phyloP scores from a whole-genome alignment of 2,329 filamentous ascomycete species.

The Lomentospora prolificans region DNA sequence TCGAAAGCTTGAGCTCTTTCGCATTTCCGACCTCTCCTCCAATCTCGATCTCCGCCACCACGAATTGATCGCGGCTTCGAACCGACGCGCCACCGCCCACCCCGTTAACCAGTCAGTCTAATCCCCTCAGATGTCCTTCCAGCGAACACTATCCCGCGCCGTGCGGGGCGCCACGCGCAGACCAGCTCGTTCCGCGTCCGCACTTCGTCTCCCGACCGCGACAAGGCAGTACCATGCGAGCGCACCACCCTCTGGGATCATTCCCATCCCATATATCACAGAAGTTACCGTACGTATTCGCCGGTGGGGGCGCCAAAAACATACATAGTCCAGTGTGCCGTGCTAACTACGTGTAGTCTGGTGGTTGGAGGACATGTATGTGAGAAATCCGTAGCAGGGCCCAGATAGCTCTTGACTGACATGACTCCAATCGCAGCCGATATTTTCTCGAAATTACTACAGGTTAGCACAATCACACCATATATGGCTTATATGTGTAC shows the following conservation, averaged over 20 bases:
- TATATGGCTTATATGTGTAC: too few relatives aligned
- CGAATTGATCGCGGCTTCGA: not conserved
- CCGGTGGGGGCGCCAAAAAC: too few relatives aligned
- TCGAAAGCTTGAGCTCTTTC: not conserved
- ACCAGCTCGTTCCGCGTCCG: not conserved
- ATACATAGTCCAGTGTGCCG: too few relatives aligned
- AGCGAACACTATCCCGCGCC: not conserved
- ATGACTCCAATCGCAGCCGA: slow-evolving; percentile 60
- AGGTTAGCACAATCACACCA: slow-evolving; percentile 51
- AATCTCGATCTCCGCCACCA: not conserved
- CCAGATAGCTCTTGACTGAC: too few relatives aligned
- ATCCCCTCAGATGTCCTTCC: not conserved
- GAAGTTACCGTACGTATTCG: slow-evolving; percentile 36
- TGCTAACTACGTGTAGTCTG: slow-evolving; percentile 40
- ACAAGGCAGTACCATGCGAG: not conserved
- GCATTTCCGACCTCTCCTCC: not conserved
- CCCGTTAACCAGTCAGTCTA: not conserved
- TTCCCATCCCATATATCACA: slow-evolving; percentile 52
- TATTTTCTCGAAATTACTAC: slow-evolving; percentile 71
- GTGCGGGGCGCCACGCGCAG: not conserved
- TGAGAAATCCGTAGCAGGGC: too few relatives aligned
- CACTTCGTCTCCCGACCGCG: not conserved
- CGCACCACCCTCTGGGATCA: slow-evolving; percentile 13
- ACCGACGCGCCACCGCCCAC: not conserved
- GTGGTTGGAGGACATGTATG: slow-evolving; percentile 70